A percentile compares a stretch with the other conserved stretches of the same genome.
These are phyloP conservation scores for Backusella sp. DNA, from an alignment of 192 early-diverging fungal species.

Conservation along the genomic window DNA sequence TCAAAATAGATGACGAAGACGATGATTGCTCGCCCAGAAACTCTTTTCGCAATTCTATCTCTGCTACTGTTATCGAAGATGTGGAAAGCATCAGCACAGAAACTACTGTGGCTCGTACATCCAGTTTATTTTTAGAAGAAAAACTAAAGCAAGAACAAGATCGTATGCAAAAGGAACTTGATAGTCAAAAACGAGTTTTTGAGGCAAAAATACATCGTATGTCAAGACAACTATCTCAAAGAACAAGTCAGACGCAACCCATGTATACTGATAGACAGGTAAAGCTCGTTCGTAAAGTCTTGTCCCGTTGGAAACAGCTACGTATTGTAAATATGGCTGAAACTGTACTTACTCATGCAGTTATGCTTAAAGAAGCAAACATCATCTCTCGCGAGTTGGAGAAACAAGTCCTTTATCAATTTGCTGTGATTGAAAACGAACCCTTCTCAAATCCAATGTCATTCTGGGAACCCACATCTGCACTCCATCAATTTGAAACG, in stretches of 20 bases:
- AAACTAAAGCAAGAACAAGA: slow-evolving; percentile 49
- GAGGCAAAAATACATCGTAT: slow-evolving; percentile 50
- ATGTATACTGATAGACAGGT: slow-evolving; percentile 47
- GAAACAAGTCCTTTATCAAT: slow-evolving; percentile 81
- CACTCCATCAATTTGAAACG: slow-evolving; percentile 45
- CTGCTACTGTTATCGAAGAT: slow-evolving; percentile 32
- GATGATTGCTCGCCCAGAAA: slow-evolving; percentile 22
- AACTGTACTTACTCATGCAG: slow-evolving; percentile 63
- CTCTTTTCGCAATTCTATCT: slow-evolving; percentile 21
- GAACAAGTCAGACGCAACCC: slow-evolving; percentile 32
- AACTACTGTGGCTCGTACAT: slow-evolving; percentile 22
- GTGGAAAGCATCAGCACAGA: slow-evolving; percentile 39
- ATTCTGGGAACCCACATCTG: slow-evolving; percentile 50
- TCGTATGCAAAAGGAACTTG: slow-evolving; percentile 50
- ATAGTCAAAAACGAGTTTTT: slow-evolving; percentile 50
- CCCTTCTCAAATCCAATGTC: slow-evolving; percentile 48
- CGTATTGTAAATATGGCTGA: slow-evolving; percentile 63
- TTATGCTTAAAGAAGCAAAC: slow-evolving; percentile 88
- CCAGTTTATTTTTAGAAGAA: slow-evolving; percentile 34
- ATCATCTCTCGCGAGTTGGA: slow-evolving; percentile 81
- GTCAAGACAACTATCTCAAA: slow-evolving; percentile 38
- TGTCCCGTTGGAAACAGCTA: slow-evolving; percentile 49
- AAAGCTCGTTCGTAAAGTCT: slow-evolving; percentile 35
- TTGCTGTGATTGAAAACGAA: slow-evolving; percentile 69
- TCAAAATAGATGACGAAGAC: slow-evolving; percentile 34